Conservation (phyloP, 2,329 filamentous ascomycete genomes). For the Amesomyces nigricolor region DNA sequence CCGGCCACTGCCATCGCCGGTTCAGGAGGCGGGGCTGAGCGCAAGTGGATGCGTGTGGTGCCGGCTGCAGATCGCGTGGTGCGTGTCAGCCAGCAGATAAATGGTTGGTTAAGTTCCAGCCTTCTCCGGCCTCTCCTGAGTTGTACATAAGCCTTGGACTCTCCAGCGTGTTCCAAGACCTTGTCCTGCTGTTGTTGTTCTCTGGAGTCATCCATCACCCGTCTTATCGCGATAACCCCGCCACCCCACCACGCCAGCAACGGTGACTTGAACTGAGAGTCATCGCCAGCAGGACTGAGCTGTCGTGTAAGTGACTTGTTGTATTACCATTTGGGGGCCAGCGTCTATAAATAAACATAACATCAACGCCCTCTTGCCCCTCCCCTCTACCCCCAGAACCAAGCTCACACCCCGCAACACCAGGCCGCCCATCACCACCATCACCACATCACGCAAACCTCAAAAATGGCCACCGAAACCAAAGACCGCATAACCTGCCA, state of each 20-base stretch:
- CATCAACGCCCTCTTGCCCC: neutral
- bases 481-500: slow-evolving; percentile 77
- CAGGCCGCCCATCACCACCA: neutral
- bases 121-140: too few species aligned
- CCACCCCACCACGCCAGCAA: neutral
- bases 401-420: neutral
- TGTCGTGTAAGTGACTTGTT: neutral
- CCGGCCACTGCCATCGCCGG: neutral
- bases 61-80: slow-evolving; percentile 4
- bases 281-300: neutral
- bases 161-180: too few species aligned
- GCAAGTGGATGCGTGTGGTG: slow-evolving; percentile 1
- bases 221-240: slow-evolving; percentile 14
- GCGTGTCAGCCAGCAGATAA: neutral
- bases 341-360: neutral
- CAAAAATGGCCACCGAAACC: slow-evolving; percentile 32
- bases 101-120: neutral
- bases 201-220: neutral
- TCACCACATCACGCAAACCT: neutral
- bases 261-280: neutral
- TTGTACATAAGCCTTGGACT: neutral
- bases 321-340: neutral
- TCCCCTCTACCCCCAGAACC: neutral
- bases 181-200: too few species aligned
- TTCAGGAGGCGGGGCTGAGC: slow-evolving; percentile 2